phyloP scores from a whole-genome alignment of 306 rosid genomes.

The Pyrus bretschneideri region DNA sequence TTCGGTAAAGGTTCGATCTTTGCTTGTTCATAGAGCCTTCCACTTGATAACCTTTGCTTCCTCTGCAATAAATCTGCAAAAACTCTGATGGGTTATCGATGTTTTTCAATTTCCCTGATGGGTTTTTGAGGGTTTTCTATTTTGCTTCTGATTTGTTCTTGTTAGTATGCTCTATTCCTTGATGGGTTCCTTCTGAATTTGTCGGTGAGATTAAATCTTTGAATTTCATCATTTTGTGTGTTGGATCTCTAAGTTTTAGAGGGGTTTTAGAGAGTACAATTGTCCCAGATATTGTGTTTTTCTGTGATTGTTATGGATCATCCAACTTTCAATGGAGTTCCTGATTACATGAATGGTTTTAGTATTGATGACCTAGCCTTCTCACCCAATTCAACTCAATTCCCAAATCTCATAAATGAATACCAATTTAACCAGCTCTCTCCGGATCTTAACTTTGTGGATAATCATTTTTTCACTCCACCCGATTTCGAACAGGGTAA shows the following conservation, averaged over 20 bases:
- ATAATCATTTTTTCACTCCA: not conserved
- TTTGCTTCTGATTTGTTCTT: not conserved
- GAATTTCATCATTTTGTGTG: not conserved
- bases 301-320: conserved; percentile 22
- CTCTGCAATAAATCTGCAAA: not conserved
- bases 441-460: conserved; percentile 13
- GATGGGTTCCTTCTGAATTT: not conserved
- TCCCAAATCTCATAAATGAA: conserved; percentile 5
- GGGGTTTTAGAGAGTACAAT: not conserved
- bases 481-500: conserved; percentile 3
- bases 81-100: not conserved
- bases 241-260: not conserved
- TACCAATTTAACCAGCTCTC: conserved; percentile 12
- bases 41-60: not conserved
- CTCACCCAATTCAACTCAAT: conserved; percentile 13
- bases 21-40: not conserved
- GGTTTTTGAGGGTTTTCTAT: conserved; percentile 3
- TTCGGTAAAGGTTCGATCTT: conserved; percentile 4
- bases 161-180: not conserved
- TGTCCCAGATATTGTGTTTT: not conserved
- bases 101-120: conserved; percentile 8
- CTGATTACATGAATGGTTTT: conserved; percentile 21
- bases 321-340: conserved; percentile 10
- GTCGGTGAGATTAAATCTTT: not conserved
- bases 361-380: not conserved